Base-by-base conservation (phyloP, 352 stramenopile genomes). In the Halophytophthora batemanensis region DNA sequence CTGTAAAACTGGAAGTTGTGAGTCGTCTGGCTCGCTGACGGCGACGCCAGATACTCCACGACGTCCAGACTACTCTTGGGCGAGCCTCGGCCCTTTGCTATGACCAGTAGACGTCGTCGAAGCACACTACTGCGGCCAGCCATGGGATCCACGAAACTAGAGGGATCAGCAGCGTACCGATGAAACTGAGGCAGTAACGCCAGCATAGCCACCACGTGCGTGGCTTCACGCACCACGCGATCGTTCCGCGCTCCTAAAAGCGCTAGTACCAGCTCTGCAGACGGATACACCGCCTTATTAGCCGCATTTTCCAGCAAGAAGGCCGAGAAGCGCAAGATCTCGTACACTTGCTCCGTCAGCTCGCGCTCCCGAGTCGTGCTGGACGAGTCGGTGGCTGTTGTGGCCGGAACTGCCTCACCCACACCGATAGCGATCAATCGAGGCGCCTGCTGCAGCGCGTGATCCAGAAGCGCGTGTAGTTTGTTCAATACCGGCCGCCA, bases 231-330 rank as follows among this genome's bases (percentile, higher is more conserved):
- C 28, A 75, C 73, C 15, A 95, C 46, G 6, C 69, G 71, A 29
- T 95, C 82, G 42, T 86, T 87, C 25, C 75, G 66, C 17, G 85
- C 82, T 18, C 62, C 77, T 17, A 95, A 42, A 8, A 87, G 71
- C 43, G 64, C 64, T 25, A 69, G 53, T 8, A 83, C 60, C 19
- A 46, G 59, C 53, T 90, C 77, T 13, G 71, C 47, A 3, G 78
- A 87, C 50, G 70, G 66, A 53, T 85, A 95, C 21, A 79, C 49
- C 22, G 84, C 74, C 56, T 95, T 95, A 59, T 90, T 88, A 6
- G 71, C 67, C 2, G 85, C 67, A 49, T 95, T 95, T 31, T 92
- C 81, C 33, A 93, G 71, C 38, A 95, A 50, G 35, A 89, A 76
- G 13, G 77, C 78, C 4, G 66, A 76, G 50, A 93, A 91, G 3